These are phyloP conservation scores for Sarocladium brachiariae DNA, from an alignment of 2,329 filamentous ascomycete species.

Conservation along the genomic window DNA sequence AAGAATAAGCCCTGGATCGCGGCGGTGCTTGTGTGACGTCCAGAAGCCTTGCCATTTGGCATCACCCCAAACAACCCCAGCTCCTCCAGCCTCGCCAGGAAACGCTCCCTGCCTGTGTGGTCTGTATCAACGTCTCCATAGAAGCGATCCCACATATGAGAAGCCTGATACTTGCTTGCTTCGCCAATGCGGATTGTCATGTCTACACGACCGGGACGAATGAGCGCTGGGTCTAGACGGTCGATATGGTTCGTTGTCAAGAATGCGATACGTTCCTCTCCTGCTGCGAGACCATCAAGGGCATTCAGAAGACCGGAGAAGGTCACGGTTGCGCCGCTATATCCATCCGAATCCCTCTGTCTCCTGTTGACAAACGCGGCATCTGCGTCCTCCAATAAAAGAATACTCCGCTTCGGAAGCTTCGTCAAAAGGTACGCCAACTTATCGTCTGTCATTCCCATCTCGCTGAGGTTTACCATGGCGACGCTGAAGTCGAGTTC, in stretches of 20 bases:
- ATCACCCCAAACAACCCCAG: conserved; percentile 62
- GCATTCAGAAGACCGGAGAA: conserved; percentile 87
- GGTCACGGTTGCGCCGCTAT: conserved; percentile 80
- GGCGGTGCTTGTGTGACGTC: conserved; percentile 69
- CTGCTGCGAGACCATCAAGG: conserved; percentile 85
- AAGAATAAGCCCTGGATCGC: conserved; percentile 90
- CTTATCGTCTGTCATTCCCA: conserved; percentile 83
- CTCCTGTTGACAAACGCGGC: conserved; percentile 81
- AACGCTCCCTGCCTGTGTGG: conserved; percentile 56
- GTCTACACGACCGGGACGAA: conserved; percentile 87
- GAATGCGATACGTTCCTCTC: conserved; percentile 90
- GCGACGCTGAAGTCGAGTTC: conserved; percentile 88
- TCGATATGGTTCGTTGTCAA: conserved; percentile 93
- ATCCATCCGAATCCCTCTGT: conserved; percentile 73
- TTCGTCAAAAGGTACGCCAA: conserved; percentile 81
- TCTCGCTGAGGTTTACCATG: conserved; percentile 84
- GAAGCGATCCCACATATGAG: conserved; percentile 87
- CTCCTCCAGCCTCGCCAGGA: conserved; percentile 62
- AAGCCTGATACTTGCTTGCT: conserved; percentile 78
- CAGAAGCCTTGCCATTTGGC: conserved; percentile 37
- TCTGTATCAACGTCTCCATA: conserved; percentile 74
- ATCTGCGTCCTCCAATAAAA: conserved; percentile 85
- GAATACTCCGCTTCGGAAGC: conserved; percentile 72
- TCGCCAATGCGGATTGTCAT: conserved; percentile 88
- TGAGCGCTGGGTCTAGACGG: conserved; percentile 78